Evolutionary conservation across 208 protist species (phyloP).

Genomic region (Acanthamoeba healyi): DNA sequence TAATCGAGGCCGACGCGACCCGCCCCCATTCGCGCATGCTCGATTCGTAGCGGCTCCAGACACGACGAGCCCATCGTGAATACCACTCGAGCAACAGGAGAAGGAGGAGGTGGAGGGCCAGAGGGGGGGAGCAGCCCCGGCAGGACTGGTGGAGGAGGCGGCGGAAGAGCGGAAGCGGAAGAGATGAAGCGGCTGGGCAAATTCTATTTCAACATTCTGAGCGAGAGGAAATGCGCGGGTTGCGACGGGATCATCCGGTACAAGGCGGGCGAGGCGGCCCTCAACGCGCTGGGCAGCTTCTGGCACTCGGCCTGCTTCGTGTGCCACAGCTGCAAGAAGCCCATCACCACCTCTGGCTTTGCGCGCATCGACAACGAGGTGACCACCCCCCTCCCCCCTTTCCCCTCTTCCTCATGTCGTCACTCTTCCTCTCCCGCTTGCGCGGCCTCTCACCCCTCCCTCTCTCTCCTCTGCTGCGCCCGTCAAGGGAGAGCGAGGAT

Average conservation of each 20-base stretch:
- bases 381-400: no score
- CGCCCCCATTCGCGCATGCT: no score
- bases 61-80: neutral
- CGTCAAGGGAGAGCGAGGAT: no score
- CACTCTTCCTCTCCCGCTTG: neutral
- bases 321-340: conserved; percentile 15
- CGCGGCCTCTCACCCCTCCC: no score
- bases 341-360: conserved; percentile 6
- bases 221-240: conserved; percentile 15
- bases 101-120: neutral
- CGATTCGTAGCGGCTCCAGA: neutral
- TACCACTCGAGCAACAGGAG: neutral
- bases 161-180: neutral
- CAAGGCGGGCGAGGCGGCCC: conserved; percentile 31
- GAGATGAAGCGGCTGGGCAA: conserved; percentile 42
- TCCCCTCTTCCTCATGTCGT: neutral
- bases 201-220: conserved; percentile 46
- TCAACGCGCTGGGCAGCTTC: conserved; percentile 50
- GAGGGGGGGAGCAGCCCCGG: neutral
- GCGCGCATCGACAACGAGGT: conserved; percentile 1
- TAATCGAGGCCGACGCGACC: no score
- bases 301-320: conserved; percentile 26
- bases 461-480: no score
- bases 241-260: neutral
- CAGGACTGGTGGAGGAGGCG: no score